A percentile compares a stretch with the other conserved stretches of the same genome.
Evolutionary conservation across 2,329 filamentous ascomycete species (phyloP).

Genomic region (Diatrype stigma): DNA sequence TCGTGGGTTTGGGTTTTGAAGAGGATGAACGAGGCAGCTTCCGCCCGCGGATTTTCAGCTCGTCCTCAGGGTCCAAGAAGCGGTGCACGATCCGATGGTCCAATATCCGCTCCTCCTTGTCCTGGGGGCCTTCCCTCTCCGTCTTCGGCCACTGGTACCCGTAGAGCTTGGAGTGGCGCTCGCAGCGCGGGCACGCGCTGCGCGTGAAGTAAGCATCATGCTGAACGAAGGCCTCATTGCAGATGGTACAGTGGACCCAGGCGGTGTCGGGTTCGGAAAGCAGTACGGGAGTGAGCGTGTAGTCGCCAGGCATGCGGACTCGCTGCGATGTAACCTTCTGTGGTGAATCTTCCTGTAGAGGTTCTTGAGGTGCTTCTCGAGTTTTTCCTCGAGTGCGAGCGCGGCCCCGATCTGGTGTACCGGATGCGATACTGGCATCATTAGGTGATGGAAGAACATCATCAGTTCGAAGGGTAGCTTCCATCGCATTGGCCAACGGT

Average conservation of each 20-base stretch:
- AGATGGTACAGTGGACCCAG: conserved; percentile 89
- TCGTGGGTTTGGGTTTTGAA: background rate
- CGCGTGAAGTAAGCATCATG: conserved; percentile 82
- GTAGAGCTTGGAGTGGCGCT: conserved; percentile 92
- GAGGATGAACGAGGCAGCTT: conserved; percentile 12
- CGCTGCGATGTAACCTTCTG: conserved; percentile 8
- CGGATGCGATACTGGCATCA: background rate
- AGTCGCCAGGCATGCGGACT: conserved; percentile 66
- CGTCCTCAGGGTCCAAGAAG: conserved; percentile 70
- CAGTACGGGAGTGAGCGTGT: conserved; percentile 73
- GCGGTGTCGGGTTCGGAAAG: conserved; percentile 70
- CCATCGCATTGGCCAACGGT: conserved; percentile 4
- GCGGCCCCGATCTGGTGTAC: background rate
- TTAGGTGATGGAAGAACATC: background rate
- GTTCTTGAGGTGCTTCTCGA: conserved; percentile 15
- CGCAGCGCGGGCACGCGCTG: conserved; percentile 84
- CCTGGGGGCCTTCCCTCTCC: conserved; percentile 68
- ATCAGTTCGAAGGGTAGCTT: background rate
- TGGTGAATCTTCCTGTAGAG: conserved; percentile 19
- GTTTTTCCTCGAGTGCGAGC: background rate
- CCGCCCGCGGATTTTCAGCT: conserved; percentile 49
- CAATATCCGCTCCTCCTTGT: conserved; percentile 67
- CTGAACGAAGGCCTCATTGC: conserved; percentile 79
- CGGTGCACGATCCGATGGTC: conserved; percentile 87
- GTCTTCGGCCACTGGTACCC: conserved; percentile 97